Conservation (phyloP, 331 rosid genomes). For the Dryas integrifolia region DNA sequence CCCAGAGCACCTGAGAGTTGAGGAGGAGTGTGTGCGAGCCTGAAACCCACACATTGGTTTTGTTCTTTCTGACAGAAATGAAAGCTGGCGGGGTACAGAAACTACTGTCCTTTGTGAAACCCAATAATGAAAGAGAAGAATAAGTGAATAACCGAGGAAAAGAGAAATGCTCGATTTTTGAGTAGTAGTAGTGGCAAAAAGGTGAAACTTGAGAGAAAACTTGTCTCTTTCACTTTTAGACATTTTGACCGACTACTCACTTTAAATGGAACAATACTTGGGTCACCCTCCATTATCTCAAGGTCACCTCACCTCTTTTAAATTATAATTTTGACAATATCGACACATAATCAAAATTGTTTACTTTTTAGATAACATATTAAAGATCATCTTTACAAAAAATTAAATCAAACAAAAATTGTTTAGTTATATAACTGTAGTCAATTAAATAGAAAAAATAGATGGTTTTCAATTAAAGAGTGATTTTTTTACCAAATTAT, state of each 20-base stretch:
- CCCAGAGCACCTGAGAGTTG: conserved; percentile 10
- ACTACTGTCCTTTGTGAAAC: conserved; percentile 30
- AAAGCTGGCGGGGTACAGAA: conserved; percentile 42
- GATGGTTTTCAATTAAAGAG: no score
- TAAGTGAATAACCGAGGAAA: background rate
- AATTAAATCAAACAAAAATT: no score
- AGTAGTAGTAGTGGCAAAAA: conserved; percentile 19
- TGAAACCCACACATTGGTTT: conserved; percentile 40
- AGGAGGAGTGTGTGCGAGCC: background rate
- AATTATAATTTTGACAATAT: no score
- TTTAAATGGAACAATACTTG: background rate
- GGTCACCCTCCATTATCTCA: no score
- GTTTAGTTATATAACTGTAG: no score
- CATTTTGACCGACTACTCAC: conserved; percentile 27
- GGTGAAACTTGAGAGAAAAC: conserved; percentile 40
- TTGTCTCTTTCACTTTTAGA: conserved; percentile 47
- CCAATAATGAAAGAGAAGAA: conserved; percentile 31
- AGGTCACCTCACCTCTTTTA: no score
- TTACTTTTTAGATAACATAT: no score
- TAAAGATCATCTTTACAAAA: no score
- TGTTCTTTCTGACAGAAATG: conserved; percentile 41
- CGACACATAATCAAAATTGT: no score
- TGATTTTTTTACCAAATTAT: no score
- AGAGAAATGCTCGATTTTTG: background rate
- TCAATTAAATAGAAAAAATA: no score